phyloP scores from a whole-genome alignment of 2,329 filamentous ascomycete genomes.

The Rutstroemia sydowiana region DNA sequence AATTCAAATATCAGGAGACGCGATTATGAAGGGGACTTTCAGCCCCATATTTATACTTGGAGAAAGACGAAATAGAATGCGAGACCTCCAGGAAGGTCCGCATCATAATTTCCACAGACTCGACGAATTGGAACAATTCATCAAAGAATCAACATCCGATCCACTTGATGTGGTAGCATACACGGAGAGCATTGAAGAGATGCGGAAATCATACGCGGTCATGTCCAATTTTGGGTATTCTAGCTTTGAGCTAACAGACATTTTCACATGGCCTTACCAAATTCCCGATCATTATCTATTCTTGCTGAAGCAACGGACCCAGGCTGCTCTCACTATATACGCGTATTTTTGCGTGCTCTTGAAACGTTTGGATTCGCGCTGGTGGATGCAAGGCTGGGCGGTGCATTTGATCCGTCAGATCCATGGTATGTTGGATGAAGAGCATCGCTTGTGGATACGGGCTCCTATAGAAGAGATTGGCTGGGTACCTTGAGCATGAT shows the following conservation, averaged over 20 bases:
- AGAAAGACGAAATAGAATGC: constrained; percentile 10
- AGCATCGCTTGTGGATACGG: constrained; percentile 33
- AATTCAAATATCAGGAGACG: constrained; percentile 24
- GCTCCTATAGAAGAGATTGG: constrained; percentile 30
- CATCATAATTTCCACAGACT: constrained; percentile 13
- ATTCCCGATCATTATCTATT: constrained; percentile 33
- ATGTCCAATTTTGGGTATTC: constrained; percentile 15
- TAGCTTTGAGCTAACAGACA: constrained; percentile 32
- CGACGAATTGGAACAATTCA: constrained; percentile 16
- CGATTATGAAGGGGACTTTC: constrained; percentile 18
- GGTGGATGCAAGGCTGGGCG: constrained; percentile 35
- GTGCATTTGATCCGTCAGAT: constrained; percentile 30
- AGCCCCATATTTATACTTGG: constrained; percentile 13
- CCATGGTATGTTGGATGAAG: constrained; percentile 31
- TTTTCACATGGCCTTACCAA: constrained; percentile 36
- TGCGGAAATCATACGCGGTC: constrained; percentile 30
- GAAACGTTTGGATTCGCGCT: constrained; percentile 29
- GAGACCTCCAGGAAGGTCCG: constrained; percentile 12
- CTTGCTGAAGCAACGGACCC: constrained; percentile 30
- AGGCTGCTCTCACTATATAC: constrained; percentile 32
- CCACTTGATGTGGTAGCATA: constrained; percentile 25
- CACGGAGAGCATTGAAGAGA: constrained; percentile 28
- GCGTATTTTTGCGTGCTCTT: constrained; percentile 32
- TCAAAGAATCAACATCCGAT: constrained; percentile 18
- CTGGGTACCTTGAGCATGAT: constrained; percentile 17